Evolutionary conservation across 495 filamentous ascomycete species (phyloP), one percentile per base, ranked within the genome.

Genomic region (Aspergillus taichungensis): DNA sequence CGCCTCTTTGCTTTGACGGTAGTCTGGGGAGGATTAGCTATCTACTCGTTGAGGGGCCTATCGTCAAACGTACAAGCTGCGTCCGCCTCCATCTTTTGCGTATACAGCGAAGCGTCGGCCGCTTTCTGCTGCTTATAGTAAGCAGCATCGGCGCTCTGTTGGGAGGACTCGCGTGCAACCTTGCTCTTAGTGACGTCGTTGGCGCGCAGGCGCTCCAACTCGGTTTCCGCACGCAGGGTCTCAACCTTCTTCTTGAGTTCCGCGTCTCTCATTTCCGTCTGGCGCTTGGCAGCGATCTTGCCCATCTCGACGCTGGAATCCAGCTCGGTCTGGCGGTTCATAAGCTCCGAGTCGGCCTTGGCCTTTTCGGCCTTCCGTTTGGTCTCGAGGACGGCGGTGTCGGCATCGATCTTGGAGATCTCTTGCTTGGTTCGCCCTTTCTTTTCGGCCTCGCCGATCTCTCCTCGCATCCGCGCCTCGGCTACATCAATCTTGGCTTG

Each of bases 351-450:
- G 60, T 90, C 86, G 38, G 87, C 87, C 13, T 74, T 62, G 7
- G 85, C 85, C 44, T 85, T 85, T 67, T 90, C 84, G 38, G 80
- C 78, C 52, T 88, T 86, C 45, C 87, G 82, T 54, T 88, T 76
- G 5, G 87, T 90, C 67, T 90, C 87, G 41, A 83, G 76, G 5
- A 89, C 85, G 2, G 87, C 85, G 14, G 84, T 88, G 40, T 83
- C 78, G 45, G 84, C 85, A 53, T 88, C 76, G 54, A 92, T 90
- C 64, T 85, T 88, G 43, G 83, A 82, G 36, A 90, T 84, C 51
- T 86, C 82, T 45, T 86, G 82, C 53, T 87, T 85, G 40, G 85
- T 82, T 54, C 82, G 73, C 45, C 87, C 85, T 51, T 80, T 75
- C 50, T 86, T 81, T 56, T 87, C 76, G 32, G 85, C 79, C 62